Base-by-base conservation (phyloP, 371 early-diverging fungal species). In the Rhizopus microsporus region DNA sequence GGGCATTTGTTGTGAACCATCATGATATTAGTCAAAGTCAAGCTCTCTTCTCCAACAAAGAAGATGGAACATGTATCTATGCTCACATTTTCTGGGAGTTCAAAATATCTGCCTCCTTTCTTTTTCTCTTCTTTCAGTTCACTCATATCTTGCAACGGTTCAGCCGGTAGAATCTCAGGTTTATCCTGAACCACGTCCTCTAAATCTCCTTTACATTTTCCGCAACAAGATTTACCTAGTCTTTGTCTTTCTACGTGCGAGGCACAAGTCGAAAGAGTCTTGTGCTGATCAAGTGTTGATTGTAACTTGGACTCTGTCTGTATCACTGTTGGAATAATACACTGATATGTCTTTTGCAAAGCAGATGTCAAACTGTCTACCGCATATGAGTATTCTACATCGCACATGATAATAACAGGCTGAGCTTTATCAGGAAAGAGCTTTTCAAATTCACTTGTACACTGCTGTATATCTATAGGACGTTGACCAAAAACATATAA, bases 11-110 rank as follows among this genome's bases (percentile, higher is more conserved):
- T 83, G 66, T 91, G 82, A 3, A 93, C 89, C 84, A 95, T 85
- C 63, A 94, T 66, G 35, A 96, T 75, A 67, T 96, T 94, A 9
- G 93, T 92, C 54, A 95, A 76, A n/a, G 92, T 86, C 29, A 88
- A 71, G 54, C 89, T 86, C 57, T 94, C 94, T 7, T 60, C 65
- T 30, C 97, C 96, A 56, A 97, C 67, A 64, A 90, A 97, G 39
- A 95, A 82, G 1, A 96, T 72, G 1, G 85, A 66, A 48, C 85
- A 90, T 46, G 86, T 80, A 34, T 81, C 74, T 12, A 89, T 63
- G 6, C 60, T 37, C 6, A 73, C 59, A 4, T 66, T 79, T 30
- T 75, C 62, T 1, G 88, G 85, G 5, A 86, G 57, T 23, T 67
- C 65, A 46, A 83, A 86, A 29, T 67, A 72, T 49, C 85, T 74